phyloP scores from a whole-genome alignment of 805 yeast genomes.

The Wickerhamiella azymoides region DNA sequence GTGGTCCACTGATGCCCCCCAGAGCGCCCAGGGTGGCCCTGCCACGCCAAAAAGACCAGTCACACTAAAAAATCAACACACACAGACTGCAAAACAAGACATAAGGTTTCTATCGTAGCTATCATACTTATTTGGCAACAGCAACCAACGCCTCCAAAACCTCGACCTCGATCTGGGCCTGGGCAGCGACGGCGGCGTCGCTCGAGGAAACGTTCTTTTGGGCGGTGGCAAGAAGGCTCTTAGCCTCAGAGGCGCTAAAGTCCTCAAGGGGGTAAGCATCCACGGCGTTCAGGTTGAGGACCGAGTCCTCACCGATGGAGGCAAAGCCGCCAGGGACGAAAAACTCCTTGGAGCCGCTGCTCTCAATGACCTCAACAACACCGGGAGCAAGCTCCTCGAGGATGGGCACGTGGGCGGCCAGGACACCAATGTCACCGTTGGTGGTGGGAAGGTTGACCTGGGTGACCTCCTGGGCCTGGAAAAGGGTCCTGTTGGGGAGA shows the following conservation, averaged over 20 bases:
- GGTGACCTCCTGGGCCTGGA: slow-evolving; percentile 24
- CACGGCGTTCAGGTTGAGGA: slow-evolving; percentile 77
- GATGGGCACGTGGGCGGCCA: slow-evolving; percentile 95
- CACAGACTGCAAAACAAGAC: background rate
- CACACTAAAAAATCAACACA: too few relatives aligned
- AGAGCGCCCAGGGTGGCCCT: too few relatives aligned
- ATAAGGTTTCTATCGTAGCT: background rate
- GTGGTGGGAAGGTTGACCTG: slow-evolving; percentile 94
- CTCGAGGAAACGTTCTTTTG: slow-evolving; percentile 76
- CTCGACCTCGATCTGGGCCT: slow-evolving; percentile 90
- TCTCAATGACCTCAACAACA: slow-evolving; percentile 78
- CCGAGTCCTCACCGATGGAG: slow-evolving; percentile 87
- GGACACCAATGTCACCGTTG: slow-evolving; percentile 91
- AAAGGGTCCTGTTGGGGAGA: slow-evolving; percentile 47
- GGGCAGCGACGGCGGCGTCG: slow-evolving; percentile 78
- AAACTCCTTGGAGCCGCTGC: slow-evolving; percentile 60
- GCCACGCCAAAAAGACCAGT: too few relatives aligned
- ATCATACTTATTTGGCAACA: slow-evolving; percentile 49
- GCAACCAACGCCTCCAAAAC: slow-evolving; percentile 87
- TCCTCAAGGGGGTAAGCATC: slow-evolving; percentile 90
- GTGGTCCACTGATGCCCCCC: too few relatives aligned
- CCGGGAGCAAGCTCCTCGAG: slow-evolving; percentile 96
- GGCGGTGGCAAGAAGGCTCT: slow-evolving; percentile 76
- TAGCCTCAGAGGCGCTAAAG: slow-evolving; percentile 65
- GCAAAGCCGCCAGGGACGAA: slow-evolving; percentile 96